A percentile compares a stretch with the other conserved stretches of the same genome.
Conservation (phyloP, 805 yeast species). For the Candida broadrunensis region DNA sequence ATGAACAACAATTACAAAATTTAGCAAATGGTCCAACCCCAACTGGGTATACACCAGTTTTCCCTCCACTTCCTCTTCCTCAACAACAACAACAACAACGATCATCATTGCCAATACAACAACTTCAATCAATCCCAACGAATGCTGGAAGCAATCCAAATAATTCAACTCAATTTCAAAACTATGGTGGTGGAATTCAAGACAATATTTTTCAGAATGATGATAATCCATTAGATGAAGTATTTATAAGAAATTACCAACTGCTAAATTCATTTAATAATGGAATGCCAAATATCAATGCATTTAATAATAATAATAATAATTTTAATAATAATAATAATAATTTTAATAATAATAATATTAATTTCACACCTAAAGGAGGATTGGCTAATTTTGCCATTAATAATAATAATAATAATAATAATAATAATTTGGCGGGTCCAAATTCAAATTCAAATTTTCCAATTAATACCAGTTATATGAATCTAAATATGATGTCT, state of each 20-base stretch:
- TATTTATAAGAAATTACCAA: constrained; percentile 14
- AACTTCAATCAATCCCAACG: not conserved
- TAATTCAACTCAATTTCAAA: not conserved
- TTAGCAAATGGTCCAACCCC: not conserved
- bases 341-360: too few relatives aligned
- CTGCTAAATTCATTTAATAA: not conserved
- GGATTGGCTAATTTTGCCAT: not conserved
- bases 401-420: not conserved
- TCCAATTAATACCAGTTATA: not conserved
- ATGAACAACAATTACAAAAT: constrained; percentile 1
- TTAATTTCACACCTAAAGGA: not conserved
- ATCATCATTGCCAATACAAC: not conserved
- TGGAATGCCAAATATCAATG: not conserved
- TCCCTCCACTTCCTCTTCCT: constrained; percentile 1
- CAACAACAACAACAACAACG: constrained; percentile 4
- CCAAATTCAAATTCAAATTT: not conserved
- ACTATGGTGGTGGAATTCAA: constrained; percentile 21
- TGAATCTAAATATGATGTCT: constrained; percentile 14
- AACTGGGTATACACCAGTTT: not conserved
- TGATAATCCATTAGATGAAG: constrained; percentile 39
- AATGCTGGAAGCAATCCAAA: not conserved
- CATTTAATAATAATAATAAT: too few relatives aligned
- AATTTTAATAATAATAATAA: not conserved
- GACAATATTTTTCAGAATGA: constrained; percentile 36
- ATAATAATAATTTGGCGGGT: not conserved